These are phyloP conservation scores for Paraglomus occultum DNA, from an alignment of 192 early-diverging fungal genomes.

Conservation along the genomic window DNA sequence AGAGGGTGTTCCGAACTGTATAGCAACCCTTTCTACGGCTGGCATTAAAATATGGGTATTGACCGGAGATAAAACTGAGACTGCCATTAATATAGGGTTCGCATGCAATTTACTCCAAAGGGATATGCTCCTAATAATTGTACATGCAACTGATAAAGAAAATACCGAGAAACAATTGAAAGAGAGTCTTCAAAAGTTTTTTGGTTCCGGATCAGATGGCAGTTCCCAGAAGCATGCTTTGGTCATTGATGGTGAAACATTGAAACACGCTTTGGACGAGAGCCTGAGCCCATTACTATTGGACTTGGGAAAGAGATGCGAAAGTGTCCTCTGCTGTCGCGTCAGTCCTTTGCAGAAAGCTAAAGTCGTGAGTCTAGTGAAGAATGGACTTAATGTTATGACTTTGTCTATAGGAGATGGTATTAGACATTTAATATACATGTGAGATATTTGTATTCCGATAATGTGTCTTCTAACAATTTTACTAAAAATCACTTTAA, in stretches of 20 bases:
- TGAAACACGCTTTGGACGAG: constrained; percentile 72
- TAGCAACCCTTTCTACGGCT: constrained; percentile 76
- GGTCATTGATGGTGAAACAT: constrained; percentile 91
- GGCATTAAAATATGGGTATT: constrained; percentile 97
- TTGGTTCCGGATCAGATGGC: constrained; percentile 35
- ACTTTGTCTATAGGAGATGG: constrained; percentile 93
- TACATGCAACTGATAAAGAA: constrained; percentile 57
- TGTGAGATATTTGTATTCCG: too few species aligned
- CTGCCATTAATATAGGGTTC: constrained; percentile 97
- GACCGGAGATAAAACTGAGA: constrained; percentile 97
- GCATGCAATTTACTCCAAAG: constrained; percentile 85
- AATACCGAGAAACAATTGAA: constrained; percentile 64
- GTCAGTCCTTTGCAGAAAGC: constrained; percentile 97
- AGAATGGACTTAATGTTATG: constrained; percentile 77
- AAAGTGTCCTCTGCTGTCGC: constrained; percentile 91
- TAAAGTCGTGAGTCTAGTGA: constrained; percentile 87
- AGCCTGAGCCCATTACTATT: constrained; percentile 60
- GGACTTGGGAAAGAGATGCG: constrained; percentile 74
- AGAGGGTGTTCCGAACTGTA: constrained; percentile 95
- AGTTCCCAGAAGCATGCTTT: constrained; percentile 56
- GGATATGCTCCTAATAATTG: constrained; percentile 82
- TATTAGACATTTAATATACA: neutral
- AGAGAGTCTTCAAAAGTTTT: constrained; percentile 62
- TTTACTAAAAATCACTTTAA: too few species aligned
- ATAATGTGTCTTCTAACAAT: too few species aligned